Percentiles rank a stretch among this genome's conserved stretches.
Conservation (phyloP, 2,329 filamentous ascomycete genomes). For the Colletotrichum lentis region DNA sequence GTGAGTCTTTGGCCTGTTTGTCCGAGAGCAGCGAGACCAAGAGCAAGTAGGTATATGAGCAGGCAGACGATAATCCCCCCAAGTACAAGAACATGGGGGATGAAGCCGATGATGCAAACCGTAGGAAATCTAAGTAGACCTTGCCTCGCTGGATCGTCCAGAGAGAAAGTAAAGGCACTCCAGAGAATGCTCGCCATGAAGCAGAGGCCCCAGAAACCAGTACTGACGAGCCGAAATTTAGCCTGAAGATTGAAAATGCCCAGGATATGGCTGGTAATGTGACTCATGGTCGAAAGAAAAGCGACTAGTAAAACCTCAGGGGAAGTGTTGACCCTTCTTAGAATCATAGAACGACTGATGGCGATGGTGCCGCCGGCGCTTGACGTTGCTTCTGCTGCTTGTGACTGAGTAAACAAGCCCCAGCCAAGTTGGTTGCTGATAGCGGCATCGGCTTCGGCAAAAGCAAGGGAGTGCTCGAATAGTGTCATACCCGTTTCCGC, state of each 20-base stretch:
- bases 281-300: constrained; percentile 87
- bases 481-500: constrained; percentile 95
- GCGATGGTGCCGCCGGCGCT: constrained; percentile 48
- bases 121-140: constrained; percentile 88
- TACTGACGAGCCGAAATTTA: constrained; percentile 82
- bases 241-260: constrained; percentile 83
- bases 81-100: constrained; percentile 90
- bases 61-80: constrained; percentile 79
- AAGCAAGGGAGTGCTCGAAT: constrained; percentile 94
- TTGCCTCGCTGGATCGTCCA: constrained; percentile 66
- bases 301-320: constrained; percentile 88
- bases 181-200: constrained; percentile 88
- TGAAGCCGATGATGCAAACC: constrained; percentile 92
- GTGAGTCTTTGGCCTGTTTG: constrained; percentile 47
- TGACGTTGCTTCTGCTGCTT: constrained; percentile 45
- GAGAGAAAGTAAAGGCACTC: constrained; percentile 71
- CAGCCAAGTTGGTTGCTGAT: constrained; percentile 82
- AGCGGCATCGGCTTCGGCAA: constrained; percentile 92
- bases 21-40: constrained; percentile 74
- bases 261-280: constrained; percentile 83
- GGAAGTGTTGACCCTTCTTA: constrained; percentile 84
- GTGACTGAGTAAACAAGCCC: constrained; percentile 66
- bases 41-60: constrained; percentile 78
- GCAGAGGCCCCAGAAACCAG: constrained; percentile 86
- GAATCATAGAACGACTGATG: constrained; percentile 71